Evolutionary conservation across 768 basidiomycete genomes (phyloP).

Genomic region (Suillus fuscotomentosus): DNA sequence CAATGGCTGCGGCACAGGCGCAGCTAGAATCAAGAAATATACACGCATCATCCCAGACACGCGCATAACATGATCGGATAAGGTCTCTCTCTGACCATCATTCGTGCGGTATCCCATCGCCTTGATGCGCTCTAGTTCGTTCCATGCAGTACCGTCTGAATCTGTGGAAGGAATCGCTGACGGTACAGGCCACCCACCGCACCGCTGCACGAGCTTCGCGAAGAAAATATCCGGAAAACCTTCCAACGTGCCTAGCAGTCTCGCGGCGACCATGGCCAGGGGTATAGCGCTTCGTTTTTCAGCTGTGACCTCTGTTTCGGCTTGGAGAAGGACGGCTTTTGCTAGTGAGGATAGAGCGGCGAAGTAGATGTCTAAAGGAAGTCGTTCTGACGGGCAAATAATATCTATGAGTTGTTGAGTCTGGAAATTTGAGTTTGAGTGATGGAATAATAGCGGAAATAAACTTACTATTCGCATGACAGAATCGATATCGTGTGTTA

Average conservation of each 20-base stretch:
- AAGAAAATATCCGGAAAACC: conserved; percentile 76
- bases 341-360: conserved; percentile 86
- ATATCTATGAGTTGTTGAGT: conserved; percentile 43
- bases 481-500: conserved; percentile 66
- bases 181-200: conserved; percentile 87
- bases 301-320: conserved; percentile 90
- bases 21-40: conserved; percentile 70
- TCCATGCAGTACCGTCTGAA: conserved; percentile 48
- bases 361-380: conserved; percentile 50
- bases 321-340: conserved; percentile 87
- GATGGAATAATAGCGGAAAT: conserved; percentile 8
- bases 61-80: conserved; percentile 62
- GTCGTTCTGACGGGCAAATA: conserved; percentile 30
- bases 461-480: conserved; percentile 63
- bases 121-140: conserved; percentile 40
- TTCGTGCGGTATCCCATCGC: conserved; percentile 56
- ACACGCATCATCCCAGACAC: conserved; percentile 81
- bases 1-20: conserved; percentile 40
- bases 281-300: conserved; percentile 84
- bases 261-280: conserved; percentile 73
- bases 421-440: conserved; percentile 24
- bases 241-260: conserved; percentile 58
- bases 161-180: conserved; percentile 53
- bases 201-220: conserved; percentile 80
- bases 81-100: conserved; percentile 47